phyloP scores from a whole-genome alignment of 768 basidiomycete genomes.

The Boletus sp. region DNA sequence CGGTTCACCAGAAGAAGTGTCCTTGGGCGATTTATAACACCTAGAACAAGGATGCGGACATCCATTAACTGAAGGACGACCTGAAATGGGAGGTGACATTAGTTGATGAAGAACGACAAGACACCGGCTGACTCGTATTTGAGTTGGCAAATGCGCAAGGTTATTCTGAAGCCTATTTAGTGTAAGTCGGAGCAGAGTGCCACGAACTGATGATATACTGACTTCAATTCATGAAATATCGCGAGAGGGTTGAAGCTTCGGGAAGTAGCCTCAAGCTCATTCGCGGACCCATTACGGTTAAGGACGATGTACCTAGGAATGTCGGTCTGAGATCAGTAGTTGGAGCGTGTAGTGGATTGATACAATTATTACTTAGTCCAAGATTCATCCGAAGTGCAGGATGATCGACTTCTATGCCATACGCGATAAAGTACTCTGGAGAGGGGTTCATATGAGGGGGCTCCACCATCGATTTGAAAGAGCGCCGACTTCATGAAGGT shows the following conservation, averaged over 20 bases:
- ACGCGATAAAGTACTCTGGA: slow-evolving; percentile 59
- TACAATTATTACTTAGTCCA: slow-evolving; percentile 68
- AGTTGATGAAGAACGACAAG: slow-evolving; percentile 5
- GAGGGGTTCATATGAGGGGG: slow-evolving; percentile 9
- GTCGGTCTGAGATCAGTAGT: background rate
- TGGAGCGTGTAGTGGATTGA: background rate
- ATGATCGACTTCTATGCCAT: slow-evolving; percentile 65
- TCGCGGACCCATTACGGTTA: slow-evolving; percentile 74
- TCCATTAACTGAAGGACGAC: slow-evolving; percentile 69
- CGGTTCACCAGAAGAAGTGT: slow-evolving; percentile 57
- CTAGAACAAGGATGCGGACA: slow-evolving; percentile 70
- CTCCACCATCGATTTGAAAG: slow-evolving; percentile 1
- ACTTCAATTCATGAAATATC: slow-evolving; percentile 81
- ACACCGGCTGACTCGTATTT: slow-evolving; percentile 51
- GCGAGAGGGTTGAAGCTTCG: slow-evolving; percentile 63
- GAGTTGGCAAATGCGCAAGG: slow-evolving; percentile 63
- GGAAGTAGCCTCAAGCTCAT: slow-evolving; percentile 65
- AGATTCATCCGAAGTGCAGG: slow-evolving; percentile 76
- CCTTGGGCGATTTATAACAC: slow-evolving; percentile 58
- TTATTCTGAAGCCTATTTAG: slow-evolving; percentile 64
- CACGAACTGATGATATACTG: slow-evolving; percentile 16
- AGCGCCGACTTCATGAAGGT: slow-evolving; percentile 60
- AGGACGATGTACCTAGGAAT: slow-evolving; percentile 63
- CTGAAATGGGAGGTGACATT: slow-evolving; percentile 34
- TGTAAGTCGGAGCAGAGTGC: slow-evolving; percentile 2